Conservation (phyloP, 352 stramenopile genomes). For the Phytophthora pluvialis region DNA sequence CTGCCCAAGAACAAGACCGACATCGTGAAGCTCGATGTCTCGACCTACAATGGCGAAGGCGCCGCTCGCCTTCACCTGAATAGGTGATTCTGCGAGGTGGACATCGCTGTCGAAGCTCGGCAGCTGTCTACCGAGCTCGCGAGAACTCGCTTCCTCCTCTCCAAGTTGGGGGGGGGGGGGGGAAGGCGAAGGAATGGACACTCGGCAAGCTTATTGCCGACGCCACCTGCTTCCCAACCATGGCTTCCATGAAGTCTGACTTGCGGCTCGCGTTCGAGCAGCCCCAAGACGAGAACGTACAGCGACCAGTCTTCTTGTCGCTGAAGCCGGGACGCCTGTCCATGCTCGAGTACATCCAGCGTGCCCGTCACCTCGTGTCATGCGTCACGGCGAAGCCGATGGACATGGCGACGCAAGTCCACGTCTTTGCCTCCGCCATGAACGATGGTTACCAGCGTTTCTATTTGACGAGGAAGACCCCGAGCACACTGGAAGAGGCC, state of each 20-base stretch:
- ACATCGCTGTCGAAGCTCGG: no score
- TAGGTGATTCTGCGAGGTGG: no score
- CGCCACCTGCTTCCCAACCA: no score
- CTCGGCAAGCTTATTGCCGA: no score
- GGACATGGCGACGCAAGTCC: slow-evolving; percentile 13
- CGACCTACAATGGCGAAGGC: no score
- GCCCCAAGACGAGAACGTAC: background rate
- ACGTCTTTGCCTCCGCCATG: background rate
- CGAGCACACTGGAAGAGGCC: slow-evolving; percentile 14
- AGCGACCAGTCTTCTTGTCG: background rate
- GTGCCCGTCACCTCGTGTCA: background rate
- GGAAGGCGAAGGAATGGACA: no score
- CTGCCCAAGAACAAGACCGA: background rate
- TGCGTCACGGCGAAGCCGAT: slow-evolving; percentile 13
- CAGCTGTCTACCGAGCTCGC: no score
- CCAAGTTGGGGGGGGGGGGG: no score
- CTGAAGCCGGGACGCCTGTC: background rate
- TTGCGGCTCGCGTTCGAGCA: background rate
- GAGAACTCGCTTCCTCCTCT: no score
- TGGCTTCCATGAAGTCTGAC: no score
- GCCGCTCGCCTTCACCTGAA: no score
- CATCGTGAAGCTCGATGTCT: no score
- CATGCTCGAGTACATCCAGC: background rate
- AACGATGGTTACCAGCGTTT: slow-evolving; percentile 19
- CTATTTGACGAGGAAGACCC: slow-evolving; percentile 13